These are phyloP conservation scores for Boeremia lycopersici DNA, from an alignment of 2,329 filamentous ascomycete genomes.

Conservation along the genomic window DNA sequence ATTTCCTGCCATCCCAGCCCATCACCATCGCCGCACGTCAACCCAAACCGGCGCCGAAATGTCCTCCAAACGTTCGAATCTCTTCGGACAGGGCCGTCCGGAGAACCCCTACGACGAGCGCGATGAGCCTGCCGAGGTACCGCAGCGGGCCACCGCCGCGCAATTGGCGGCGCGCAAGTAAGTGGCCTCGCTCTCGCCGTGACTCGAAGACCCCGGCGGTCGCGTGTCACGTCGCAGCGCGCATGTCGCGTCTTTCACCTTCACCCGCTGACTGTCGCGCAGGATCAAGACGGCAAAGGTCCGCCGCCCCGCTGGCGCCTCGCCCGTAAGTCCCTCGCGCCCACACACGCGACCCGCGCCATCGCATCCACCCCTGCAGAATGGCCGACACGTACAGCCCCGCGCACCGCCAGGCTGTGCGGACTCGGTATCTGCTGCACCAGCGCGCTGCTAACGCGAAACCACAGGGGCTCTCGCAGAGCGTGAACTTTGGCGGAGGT, in stretches of 20 bases:
- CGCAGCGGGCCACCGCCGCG: constrained; percentile 59
- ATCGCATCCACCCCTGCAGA: constrained; percentile 1
- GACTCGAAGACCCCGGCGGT: neutral
- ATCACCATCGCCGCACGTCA: constrained; percentile 13
- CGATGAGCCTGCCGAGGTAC: constrained; percentile 51
- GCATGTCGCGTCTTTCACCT: neutral
- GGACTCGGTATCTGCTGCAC: constrained; percentile 8
- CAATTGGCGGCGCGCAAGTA: constrained; percentile 62
- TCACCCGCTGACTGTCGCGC: constrained; percentile 25
- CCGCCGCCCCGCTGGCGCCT: constrained; percentile 29
- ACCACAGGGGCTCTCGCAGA: constrained; percentile 29
- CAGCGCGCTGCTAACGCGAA: constrained; percentile 26
- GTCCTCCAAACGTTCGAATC: constrained; percentile 37
- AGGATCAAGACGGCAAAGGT: constrained; percentile 37
- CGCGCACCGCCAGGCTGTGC: constrained; percentile 17
- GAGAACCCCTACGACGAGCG: constrained; percentile 37
- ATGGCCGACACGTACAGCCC: constrained; percentile 14
- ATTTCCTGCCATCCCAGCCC: constrained; percentile 13
- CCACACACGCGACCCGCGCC: constrained; percentile 3
- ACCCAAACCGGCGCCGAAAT: constrained; percentile 27
- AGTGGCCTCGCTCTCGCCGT: constrained; percentile 43
- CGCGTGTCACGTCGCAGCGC: neutral
- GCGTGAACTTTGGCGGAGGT: constrained; percentile 27
- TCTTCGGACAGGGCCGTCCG: constrained; percentile 37
- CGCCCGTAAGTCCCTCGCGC: constrained; percentile 33